Evolutionary conservation across 495 filamentous ascomycete genomes (phyloP), one percentile per base, ranked within the genome.

Genomic region (Melanomma pulvis-pyrius): DNA sequence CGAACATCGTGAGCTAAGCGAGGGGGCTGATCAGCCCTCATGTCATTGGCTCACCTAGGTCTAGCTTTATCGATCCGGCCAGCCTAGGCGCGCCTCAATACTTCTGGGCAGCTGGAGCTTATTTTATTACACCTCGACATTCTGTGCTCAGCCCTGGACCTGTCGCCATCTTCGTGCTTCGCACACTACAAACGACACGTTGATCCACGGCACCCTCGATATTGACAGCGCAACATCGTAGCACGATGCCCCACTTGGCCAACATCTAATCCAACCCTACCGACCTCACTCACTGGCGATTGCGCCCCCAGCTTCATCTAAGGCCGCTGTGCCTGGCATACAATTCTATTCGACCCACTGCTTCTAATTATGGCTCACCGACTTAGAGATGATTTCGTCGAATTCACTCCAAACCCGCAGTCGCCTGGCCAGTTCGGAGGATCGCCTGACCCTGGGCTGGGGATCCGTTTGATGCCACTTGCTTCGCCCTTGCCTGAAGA

Each of bases 401-500:
- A 36, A 13, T 29, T 12, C 25, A 55, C 25, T 19, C 55, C 30
- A 22, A 58, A 41, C 11, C 21, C 19, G 29, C 7, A n/a, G 9
- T 44, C 39, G 8, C 39, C 39, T 3, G 4, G 8, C 39, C 8
- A 6, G 13, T 44, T 11, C 17, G 13, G 12, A 49, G 47, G 57
- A 30, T 2, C 22, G 15, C 7, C 17, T 4, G 51, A 50, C 39
- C 28, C 61, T 21, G 60, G 60, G 7, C 24, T 64, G 2, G 61
- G 61, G 1, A 64, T 64, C 32, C 51, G 30, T 19, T 57, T 64
- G 61, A 21, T 32, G 19, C n/a, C 51, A 7, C 2, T 54, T 17
- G 19, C 30, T 32, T 57, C 51, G 25, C 51, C 61, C n/a, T 56
- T 49, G 26, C 49, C 61, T 29, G 52, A 64, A 36, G 49, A 30